phyloP scores from a whole-genome alignment of 106 monocot species.

The Chionographis japonica region DNA sequence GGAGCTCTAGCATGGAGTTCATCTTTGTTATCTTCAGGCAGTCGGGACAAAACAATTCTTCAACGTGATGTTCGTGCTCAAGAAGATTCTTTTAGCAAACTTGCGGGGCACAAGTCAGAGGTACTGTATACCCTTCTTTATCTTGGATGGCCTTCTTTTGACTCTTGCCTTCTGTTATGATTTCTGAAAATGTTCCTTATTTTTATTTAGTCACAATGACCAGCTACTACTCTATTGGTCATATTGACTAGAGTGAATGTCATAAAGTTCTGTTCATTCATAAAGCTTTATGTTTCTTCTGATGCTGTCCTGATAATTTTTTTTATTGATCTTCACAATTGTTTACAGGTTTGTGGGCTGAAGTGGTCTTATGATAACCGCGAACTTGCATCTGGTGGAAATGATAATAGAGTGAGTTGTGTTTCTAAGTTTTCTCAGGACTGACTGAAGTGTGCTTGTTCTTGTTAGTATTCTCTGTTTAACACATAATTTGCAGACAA shows the following conservation, averaged over 20 bases:
- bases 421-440: neutral
- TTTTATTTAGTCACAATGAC: no score
- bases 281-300: neutral
- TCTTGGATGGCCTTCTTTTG: neutral
- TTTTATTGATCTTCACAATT: neutral
- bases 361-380: constrained; percentile 98
- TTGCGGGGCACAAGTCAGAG: constrained; percentile 95
- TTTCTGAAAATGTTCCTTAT: no score
- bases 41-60: constrained; percentile 83
- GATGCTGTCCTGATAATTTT: neutral
- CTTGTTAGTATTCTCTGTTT: neutral
- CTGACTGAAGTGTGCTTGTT: neutral
- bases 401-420: constrained; percentile 83
- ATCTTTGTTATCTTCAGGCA: constrained; percentile 90
- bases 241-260: neutral
- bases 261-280: neutral
- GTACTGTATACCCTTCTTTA: constrained; percentile 20
- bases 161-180: no score
- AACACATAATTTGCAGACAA: neutral
- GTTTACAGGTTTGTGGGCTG: constrained; percentile 71
- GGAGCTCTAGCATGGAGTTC: constrained; percentile 96
- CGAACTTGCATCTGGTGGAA: constrained; percentile 96
- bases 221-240: no score
- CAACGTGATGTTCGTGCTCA: constrained; percentile 91
- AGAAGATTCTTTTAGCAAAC: constrained; percentile 87